Evolutionary conservation across 805 yeast genomes (phyloP), one percentile per base, ranked within the genome.

Genomic region (Blastobotrys peoriensis): DNA sequence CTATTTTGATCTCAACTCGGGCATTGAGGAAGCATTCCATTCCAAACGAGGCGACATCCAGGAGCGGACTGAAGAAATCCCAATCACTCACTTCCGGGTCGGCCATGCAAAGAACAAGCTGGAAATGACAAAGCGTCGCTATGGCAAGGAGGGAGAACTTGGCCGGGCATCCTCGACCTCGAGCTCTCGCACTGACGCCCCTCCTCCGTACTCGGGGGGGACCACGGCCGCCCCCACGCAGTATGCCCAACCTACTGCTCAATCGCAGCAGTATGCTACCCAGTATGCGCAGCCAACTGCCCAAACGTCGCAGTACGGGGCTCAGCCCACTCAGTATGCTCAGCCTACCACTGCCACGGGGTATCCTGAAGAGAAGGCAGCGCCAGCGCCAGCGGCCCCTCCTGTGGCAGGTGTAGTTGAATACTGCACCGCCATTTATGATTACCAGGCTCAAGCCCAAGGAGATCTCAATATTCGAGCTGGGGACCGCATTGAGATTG

Each of bases 381-480:
- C 65, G n/a, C 61, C 69, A 2, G 47, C 55, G 4, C 42, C 47
- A 4, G 51, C 45, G 4, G 60, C 69, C 3, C 56, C 71, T 1
- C n/a, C n/a, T n/a, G n/a, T n/a, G n/a, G 59, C 66, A 6, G 60
- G 68, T 8, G 62, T 66, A n/a, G 59, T 46, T 2, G 70, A 65
- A 46, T 55, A 52, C 10, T 88, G 96, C 59, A 84, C 95, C 9
- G 96, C 98, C 0, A 64, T 89, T 41, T 91, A 89, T 62, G 97
- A 89, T 58, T 91, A 86, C 64, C 68, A 82, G 5, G 96, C 98
- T 0, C 97, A 88, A 64, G 93, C 96, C 0, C 85, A 76, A 25
- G 98, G 98, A 18, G 98, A 93, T 61, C 72, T 93, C 59, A 66
- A 84, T 16, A 86, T 93, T 69, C 74, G 80, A 27, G 95, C 95